phyloP scores from a whole-genome alignment of 345 rosid genomes.

The Anastatica hierochuntica region DNA sequence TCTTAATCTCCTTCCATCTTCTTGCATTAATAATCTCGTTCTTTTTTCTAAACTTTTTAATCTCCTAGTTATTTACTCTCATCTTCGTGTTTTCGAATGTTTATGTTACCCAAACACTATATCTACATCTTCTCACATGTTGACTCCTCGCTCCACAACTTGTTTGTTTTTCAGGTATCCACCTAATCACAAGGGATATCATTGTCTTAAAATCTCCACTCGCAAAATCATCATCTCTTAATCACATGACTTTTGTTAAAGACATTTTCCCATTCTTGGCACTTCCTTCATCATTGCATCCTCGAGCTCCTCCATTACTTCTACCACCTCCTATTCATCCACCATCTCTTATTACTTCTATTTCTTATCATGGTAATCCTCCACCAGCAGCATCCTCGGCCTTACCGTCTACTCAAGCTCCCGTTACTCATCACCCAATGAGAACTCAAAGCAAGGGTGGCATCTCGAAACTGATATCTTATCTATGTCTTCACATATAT shows the following conservation, averaged over 20 bases:
- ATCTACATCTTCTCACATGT: not conserved
- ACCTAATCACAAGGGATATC: not conserved
- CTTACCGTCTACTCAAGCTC: too few relatives aligned
- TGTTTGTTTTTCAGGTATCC: not conserved
- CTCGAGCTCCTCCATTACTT: too few relatives aligned
- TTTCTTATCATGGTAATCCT: too few relatives aligned
- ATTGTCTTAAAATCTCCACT: not conserved
- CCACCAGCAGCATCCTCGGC: too few relatives aligned
- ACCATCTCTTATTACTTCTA: too few relatives aligned
- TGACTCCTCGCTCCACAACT: not conserved
- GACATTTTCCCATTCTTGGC: too few relatives aligned
- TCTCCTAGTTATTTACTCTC: not conserved
- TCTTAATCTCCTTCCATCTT: not conserved
- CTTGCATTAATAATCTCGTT: accelerated
- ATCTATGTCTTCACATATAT: not conserved
- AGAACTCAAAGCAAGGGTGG: not conserved
- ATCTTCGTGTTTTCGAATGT: not conserved
- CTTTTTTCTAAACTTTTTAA: not conserved
- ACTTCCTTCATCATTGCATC: too few relatives aligned
- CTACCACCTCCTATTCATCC: not conserved
- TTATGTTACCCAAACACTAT: not conserved
- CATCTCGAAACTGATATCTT: not conserved
- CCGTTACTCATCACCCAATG: not conserved
- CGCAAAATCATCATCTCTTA: not conserved
- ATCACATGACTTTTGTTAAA: not conserved